phyloP scores from a whole-genome alignment of 176 grass and related monocot species.

The barley (Hordeum vulgare) region DNA sequence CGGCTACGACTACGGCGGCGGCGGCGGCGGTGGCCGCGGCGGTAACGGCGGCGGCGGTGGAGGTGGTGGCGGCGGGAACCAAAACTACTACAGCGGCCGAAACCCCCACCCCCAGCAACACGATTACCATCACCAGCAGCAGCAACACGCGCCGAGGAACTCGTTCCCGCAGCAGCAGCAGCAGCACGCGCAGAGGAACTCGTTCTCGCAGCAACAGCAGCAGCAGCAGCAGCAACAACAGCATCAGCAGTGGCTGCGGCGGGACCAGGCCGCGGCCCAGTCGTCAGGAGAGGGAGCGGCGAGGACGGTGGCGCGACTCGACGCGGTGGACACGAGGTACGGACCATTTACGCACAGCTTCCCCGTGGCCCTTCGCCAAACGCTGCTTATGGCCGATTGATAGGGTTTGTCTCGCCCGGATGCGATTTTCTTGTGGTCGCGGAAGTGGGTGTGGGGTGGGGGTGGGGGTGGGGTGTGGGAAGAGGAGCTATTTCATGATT shows the following conservation, averaged over 20 bases:
- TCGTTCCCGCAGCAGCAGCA: background rate
- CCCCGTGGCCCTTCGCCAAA: background rate
- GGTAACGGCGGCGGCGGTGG: constrained; percentile 10
- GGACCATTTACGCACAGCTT: background rate
- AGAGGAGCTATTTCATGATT: background rate
- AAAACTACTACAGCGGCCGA: constrained; percentile 36
- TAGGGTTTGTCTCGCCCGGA: background rate
- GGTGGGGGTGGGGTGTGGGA: background rate
- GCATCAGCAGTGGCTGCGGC: constrained; percentile 37
- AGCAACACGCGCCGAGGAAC: background rate
- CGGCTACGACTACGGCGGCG: constrained; percentile 25
- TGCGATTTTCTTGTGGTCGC: background rate
- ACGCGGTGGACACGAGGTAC: constrained; percentile 33
- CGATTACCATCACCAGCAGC: constrained; percentile 8
- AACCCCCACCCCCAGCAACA: constrained; percentile 20
- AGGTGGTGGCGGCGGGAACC: constrained; percentile 12
- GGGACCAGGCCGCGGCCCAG: constrained; percentile 28
- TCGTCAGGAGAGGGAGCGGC: background rate
- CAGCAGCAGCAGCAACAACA: constrained; percentile 23
- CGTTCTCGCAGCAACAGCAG: background rate
- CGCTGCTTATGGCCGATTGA: background rate
- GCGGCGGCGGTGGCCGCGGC: background rate
- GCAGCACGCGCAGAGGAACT: constrained; percentile 29
- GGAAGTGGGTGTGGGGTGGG: background rate
- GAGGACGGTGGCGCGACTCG: constrained; percentile 10